Evolutionary conservation across 2,329 filamentous ascomycete species (phyloP), one percentile per base, ranked within the genome.

Genomic region (Trichoderma simmonsii): DNA sequence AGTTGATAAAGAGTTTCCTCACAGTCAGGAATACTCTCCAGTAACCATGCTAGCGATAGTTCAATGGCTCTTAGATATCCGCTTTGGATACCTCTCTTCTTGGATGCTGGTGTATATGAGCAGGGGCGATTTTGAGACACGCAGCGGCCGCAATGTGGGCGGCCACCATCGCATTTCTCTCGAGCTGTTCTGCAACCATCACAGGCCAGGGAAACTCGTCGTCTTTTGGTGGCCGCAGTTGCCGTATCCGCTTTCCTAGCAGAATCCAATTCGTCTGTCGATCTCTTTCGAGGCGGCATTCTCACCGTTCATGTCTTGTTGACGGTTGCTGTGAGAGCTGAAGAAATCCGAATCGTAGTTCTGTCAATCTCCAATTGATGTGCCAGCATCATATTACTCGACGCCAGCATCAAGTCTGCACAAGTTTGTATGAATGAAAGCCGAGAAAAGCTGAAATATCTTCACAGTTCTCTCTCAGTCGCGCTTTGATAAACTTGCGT

Each of bases 41-140:
- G 57, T 6, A 70, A 4, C 67, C 67, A 70, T 11, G 67, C 67
- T 18, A 70, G 67, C 2, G 67, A 70, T 15, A 70, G 26, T 28
- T 70, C 67, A 54, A 70, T 70, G 2, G 67, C 67, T 34, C 67
- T 70, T 6, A 70, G 15, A 24, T 70, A 70, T 18, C 67, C 67
- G 56, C 67, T 62, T 54, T 70, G 67, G 15, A 70, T 70, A 6
- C 67, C 67, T 54, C 67, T 62, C 57, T 70, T 70, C 57, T 70
- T 70, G 15, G 67, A 70, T 21, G 67, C 30, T 18, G 67, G 67
- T 24, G 67, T 70, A 36, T 70, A 70, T 36, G 67, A 70, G 48
- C 67, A 70, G 15, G 57, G 24, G 14, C 67, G 67, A 8, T 34
- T 28, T 21, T 70, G 67, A 54, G 67, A 62, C 21, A 39, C 57